These are phyloP conservation scores for Rhizopus microsporus DNA, from an alignment of 371 early-diverging fungal genomes.

Conservation along the genomic window DNA sequence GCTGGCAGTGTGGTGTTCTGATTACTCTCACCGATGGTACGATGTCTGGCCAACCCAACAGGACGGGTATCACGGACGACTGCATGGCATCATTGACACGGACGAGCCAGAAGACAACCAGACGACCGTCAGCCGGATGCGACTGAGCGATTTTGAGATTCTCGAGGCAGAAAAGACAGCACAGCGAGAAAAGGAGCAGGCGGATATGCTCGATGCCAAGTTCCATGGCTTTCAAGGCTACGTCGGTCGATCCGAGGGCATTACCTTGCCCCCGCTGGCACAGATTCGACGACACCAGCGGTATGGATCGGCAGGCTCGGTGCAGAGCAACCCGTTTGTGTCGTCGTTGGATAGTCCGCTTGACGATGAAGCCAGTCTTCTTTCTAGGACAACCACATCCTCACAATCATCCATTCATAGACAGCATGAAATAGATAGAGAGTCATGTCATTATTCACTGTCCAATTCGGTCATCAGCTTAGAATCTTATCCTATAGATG, in stretches of 20 bases:
- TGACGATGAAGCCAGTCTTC: constrained; percentile 24
- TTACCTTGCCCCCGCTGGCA: constrained; percentile 10
- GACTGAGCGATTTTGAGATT: constrained; percentile 40
- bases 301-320: not conserved
- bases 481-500: constrained; percentile 6
- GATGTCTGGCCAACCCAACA: constrained; percentile 45
- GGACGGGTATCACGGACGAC: constrained; percentile 22
- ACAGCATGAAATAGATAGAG: not conserved
- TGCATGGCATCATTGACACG: constrained; percentile 38
- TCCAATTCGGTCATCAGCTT: constrained; percentile 25
- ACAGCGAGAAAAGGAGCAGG: constrained; percentile 35
- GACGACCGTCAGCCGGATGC: constrained; percentile 30
- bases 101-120: constrained; percentile 17
- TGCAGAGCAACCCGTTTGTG: constrained; percentile 12
- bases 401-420: not conserved
- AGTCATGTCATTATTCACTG: constrained; percentile 9
- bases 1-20: constrained; percentile 38
- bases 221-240: constrained; percentile 46
- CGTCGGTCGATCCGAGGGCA: constrained; percentile 7
- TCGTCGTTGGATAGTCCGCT: constrained; percentile 38
- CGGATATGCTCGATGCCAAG: constrained; percentile 45
- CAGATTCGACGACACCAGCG: constrained; percentile 10
- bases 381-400: not conserved
- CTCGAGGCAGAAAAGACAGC: constrained; percentile 37
- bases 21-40: constrained; percentile 44